Conservation (phyloP, 1,139 yeast genomes). For the Hansenula lynferdii region DNA sequence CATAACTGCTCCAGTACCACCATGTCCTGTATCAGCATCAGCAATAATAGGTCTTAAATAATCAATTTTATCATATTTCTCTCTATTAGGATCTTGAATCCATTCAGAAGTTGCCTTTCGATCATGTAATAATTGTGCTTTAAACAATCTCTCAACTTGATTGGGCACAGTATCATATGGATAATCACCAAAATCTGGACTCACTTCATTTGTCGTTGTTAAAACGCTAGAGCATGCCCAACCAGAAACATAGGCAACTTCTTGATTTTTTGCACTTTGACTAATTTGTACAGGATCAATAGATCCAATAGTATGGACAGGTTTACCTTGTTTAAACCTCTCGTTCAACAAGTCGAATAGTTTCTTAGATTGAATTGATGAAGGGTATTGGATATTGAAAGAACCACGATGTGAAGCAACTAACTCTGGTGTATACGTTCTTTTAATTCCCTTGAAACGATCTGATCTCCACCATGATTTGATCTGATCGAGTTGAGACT, state of each 20-base stretch:
- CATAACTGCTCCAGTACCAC: slow-evolving; percentile 55
- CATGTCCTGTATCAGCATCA: slow-evolving; percentile 61
- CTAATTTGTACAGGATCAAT: slow-evolving; percentile 61
- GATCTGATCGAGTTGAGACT: slow-evolving; percentile 25
- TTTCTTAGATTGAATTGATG: slow-evolving; percentile 51
- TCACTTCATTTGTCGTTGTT: slow-evolving; percentile 54
- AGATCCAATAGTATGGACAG: slow-evolving; percentile 56
- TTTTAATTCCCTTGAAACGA: slow-evolving; percentile 42
- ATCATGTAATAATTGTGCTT: slow-evolving; percentile 56
- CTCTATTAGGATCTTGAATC: slow-evolving; percentile 22
- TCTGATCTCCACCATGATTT: slow-evolving; percentile 48
- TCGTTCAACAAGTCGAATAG: slow-evolving; percentile 30
- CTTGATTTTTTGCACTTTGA: slow-evolving; percentile 43
- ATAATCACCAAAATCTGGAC: slow-evolving; percentile 60
- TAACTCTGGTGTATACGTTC: slow-evolving; percentile 50
- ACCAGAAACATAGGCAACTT: slow-evolving; percentile 57
- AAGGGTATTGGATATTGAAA: slow-evolving; percentile 35
- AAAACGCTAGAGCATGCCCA: slow-evolving; percentile 53
- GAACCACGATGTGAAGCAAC: slow-evolving; percentile 53
- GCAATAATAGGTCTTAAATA: slow-evolving; percentile 55
- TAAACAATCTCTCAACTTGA: slow-evolving; percentile 47
- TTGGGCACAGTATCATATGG: slow-evolving; percentile 66
- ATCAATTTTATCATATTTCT: slow-evolving; percentile 27
- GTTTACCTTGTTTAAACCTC: slow-evolving; percentile 37
- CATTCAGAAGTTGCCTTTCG: slow-evolving; percentile 39